A percentile compares a stretch with the other conserved stretches of the same genome.
These are phyloP conservation scores for Nicotiana tabacum DNA, from an alignment of 257 asterid species.

Conservation along the genomic window DNA sequence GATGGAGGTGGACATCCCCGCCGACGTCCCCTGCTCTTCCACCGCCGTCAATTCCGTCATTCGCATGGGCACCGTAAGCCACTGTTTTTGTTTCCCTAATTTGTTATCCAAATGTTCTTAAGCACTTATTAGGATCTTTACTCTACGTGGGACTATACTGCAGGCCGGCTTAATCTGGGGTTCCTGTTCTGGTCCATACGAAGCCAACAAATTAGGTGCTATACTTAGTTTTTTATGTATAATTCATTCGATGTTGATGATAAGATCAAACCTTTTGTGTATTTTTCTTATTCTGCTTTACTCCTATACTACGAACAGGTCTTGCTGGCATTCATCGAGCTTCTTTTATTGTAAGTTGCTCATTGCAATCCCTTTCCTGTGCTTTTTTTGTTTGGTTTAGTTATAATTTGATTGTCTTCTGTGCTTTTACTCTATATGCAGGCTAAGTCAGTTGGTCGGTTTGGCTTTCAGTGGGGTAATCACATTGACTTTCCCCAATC, in stretches of 20 bases:
- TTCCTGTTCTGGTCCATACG: conserved; percentile 62
- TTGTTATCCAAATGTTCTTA: background rate
- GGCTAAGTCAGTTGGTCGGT: conserved; percentile 55
- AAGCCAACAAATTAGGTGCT: conserved; percentile 49
- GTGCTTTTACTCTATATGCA: conserved; percentile 26
- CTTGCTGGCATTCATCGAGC: conserved; percentile 52
- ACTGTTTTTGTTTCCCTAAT: too few relatives aligned
- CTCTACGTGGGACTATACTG: background rate
- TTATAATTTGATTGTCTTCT: conserved; percentile 3
- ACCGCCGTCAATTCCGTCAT: conserved; percentile 62
- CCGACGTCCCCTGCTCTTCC: conserved; percentile 62
- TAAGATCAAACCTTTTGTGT: background rate
- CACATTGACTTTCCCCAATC: background rate
- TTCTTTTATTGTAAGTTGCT: conserved; percentile 44
- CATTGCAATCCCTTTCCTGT: background rate
- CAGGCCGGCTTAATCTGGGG: conserved; percentile 94
- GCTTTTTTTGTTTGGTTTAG: background rate
- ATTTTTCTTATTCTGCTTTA: background rate
- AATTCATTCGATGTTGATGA: background rate
- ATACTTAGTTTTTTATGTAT: background rate
- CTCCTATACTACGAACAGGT: conserved; percentile 34
- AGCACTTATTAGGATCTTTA: background rate
- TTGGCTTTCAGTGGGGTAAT: conserved; percentile 68
- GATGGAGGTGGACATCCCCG: conserved; percentile 45
- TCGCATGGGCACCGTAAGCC: conserved; percentile 61